phyloP scores from a whole-genome alignment of 2,329 filamentous ascomycete genomes.

The Fusarium robinianum region DNA sequence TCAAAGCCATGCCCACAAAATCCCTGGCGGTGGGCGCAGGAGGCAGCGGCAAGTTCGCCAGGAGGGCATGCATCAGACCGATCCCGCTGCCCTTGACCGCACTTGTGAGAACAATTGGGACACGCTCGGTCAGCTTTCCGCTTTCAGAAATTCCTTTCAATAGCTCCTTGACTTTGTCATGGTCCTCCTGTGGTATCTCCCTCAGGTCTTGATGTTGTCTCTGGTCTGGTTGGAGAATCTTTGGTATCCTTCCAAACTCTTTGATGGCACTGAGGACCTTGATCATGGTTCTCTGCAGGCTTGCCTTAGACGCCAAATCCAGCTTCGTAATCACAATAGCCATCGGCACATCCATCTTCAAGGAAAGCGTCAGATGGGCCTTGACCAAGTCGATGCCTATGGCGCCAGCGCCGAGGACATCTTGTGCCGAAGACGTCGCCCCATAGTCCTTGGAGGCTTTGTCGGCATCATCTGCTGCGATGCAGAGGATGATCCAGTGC shows the following conservation, averaged over 20 bases:
- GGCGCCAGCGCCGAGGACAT: conserved; percentile 54
- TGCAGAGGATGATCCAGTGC: conserved; percentile 88
- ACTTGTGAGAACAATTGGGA: conserved; percentile 88
- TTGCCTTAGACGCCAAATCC: conserved; percentile 77
- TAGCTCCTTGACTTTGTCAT: conserved; percentile 60
- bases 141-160: conserved; percentile 55
- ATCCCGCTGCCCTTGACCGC: conserved; percentile 84
- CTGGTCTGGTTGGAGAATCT: conserved; percentile 67
- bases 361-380: conserved; percentile 81
- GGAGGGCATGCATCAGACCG: conserved; percentile 77
- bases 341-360: conserved; percentile 78
- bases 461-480: conserved; percentile 76
- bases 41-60: conserved; percentile 75
- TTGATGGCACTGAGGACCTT: conserved; percentile 81
- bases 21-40: conserved; percentile 57
- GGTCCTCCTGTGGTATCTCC: conserved; percentile 59
- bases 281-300: conserved; percentile 70
- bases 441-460: conserved; percentile 37
- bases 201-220: conserved; percentile 56
- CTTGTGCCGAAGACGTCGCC: conserved; percentile 55
- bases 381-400: conserved; percentile 72
- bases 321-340: conserved; percentile 88
- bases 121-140: conserved; percentile 53
- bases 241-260: conserved; percentile 71
- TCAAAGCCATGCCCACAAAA: conserved; percentile 58